Conservation (phyloP, 1,284 basidiomycete genomes). For the Malassezia globosa region DNA sequence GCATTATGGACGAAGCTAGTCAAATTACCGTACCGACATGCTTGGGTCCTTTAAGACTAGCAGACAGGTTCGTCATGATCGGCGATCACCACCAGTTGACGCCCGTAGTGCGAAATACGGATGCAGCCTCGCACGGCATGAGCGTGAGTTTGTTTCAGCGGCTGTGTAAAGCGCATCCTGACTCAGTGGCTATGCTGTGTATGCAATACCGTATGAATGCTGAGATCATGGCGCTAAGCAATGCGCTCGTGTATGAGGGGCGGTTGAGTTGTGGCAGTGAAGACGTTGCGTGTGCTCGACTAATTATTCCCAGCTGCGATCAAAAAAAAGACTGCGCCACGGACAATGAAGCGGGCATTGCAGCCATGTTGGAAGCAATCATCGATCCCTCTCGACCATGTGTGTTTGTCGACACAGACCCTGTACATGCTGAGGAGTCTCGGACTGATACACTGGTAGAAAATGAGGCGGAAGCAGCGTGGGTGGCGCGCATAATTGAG, state of each 20-base stretch:
- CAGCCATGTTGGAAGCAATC: constrained; percentile 59
- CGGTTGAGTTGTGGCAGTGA: constrained; percentile 68
- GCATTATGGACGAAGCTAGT: constrained; percentile 95
- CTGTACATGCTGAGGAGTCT: constrained; percentile 62
- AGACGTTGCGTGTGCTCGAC: constrained; percentile 56
- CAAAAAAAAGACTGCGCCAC: too few species aligned
- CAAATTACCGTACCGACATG: constrained; percentile 94
- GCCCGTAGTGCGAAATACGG: constrained; percentile 63
- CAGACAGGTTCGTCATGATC: constrained; percentile 81
- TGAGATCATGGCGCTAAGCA: constrained; percentile 89
- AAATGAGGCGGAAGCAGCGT: constrained; percentile 66
- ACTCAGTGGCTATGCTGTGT: constrained; percentile 67
- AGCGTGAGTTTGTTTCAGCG: constrained; percentile 80
- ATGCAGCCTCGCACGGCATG: constrained; percentile 62
- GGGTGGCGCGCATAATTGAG: background rate
- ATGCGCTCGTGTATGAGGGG: constrained; percentile 72
- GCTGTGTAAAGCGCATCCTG: constrained; percentile 71
- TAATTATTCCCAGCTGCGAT: constrained; percentile 57
- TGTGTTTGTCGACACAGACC: constrained; percentile 74
- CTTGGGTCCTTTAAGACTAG: constrained; percentile 78
- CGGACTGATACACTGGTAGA: constrained; percentile 77
- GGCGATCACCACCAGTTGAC: constrained; percentile 96
- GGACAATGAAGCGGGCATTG: background rate
- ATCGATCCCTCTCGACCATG: constrained; percentile 66
- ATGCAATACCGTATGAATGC: constrained; percentile 93